These are phyloP conservation scores for Sechiopsis laciniata DNA, from an alignment of 306 rosid genomes.

Conservation along the genomic window DNA sequence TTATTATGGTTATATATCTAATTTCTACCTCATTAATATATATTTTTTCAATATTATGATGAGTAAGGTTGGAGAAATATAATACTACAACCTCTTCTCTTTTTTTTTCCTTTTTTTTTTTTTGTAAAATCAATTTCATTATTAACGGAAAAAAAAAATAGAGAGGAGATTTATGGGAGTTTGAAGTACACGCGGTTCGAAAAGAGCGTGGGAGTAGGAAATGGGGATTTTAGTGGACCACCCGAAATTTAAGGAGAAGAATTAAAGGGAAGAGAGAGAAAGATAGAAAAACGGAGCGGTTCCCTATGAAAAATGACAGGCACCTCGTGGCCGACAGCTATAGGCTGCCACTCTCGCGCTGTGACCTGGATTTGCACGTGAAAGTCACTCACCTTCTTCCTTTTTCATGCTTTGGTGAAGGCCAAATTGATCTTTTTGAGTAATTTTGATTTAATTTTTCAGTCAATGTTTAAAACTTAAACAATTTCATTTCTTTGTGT, in stretches of 20 bases:
- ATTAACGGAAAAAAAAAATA: not conserved
- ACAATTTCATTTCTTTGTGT: not conserved
- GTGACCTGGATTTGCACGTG: conserved; percentile 34
- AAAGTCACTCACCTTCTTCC: conserved; percentile 15
- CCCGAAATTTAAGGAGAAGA: conserved; percentile 42
- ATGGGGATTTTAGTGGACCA: not conserved
- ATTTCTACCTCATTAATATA: not conserved
- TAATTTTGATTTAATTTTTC: not conserved
- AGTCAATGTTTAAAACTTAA: not conserved
- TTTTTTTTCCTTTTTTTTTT: too few relatives aligned
- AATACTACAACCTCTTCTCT: not conserved
- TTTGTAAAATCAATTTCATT: not conserved
- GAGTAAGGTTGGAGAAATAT: not conserved
- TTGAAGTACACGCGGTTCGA: conserved; percentile 19
- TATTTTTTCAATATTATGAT: not conserved
- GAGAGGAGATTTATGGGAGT: not conserved
- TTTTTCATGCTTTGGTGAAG: too few relatives aligned
- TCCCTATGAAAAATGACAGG: conserved; percentile 28
- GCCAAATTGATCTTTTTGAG: too few relatives aligned
- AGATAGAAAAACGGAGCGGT: conserved; percentile 4
- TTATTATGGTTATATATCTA: not conserved
- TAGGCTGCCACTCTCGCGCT: conserved; percentile 27
- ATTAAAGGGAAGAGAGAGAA: not conserved
- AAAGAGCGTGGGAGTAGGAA: not conserved
- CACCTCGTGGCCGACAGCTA: conserved; percentile 53